phyloP scores from a whole-genome alignment of 2,329 filamentous ascomycete species.

The Paecilomyces niveus region DNA sequence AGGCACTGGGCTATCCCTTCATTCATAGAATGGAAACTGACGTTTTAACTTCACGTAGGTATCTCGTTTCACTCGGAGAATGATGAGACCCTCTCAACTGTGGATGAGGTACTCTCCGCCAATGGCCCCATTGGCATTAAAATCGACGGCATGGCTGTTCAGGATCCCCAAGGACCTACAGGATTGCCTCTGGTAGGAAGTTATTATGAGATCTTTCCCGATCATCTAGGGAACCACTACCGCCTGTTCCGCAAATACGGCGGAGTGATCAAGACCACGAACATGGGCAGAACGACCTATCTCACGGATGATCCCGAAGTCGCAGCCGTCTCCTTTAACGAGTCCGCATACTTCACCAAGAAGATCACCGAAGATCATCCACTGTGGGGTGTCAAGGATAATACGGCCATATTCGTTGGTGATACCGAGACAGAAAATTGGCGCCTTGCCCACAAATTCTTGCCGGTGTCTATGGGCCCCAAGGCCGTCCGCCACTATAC shows the following conservation, averaged over 20 bases:
- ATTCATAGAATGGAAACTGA: background rate
- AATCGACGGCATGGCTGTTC: background rate
- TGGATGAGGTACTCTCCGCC: background rate
- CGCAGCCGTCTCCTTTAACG: constrained; percentile 37
- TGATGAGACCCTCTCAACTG: background rate
- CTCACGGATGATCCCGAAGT: constrained; percentile 6
- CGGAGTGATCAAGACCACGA: background rate
- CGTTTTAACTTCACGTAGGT: background rate
- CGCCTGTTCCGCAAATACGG: background rate
- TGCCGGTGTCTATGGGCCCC: constrained; percentile 52
- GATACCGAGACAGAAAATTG: constrained; percentile 28
- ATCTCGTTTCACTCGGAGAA: background rate
- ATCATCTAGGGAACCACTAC: background rate
- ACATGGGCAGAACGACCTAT: background rate
- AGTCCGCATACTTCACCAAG: constrained; percentile 50
- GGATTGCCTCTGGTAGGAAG: background rate
- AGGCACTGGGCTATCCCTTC: too few relatives aligned
- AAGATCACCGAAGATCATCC: constrained; percentile 34
- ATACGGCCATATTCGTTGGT: constrained; percentile 22
- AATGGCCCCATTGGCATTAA: background rate
- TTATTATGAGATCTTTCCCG: background rate
- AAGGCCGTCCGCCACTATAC: constrained; percentile 57
- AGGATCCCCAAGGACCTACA: background rate
- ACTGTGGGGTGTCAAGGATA: constrained; percentile 20
- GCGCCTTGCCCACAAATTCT: constrained; percentile 52